Evolutionary conservation across 169 alveolate genomes (phyloP).

Genomic region (Plasmodium gonderi): DNA sequence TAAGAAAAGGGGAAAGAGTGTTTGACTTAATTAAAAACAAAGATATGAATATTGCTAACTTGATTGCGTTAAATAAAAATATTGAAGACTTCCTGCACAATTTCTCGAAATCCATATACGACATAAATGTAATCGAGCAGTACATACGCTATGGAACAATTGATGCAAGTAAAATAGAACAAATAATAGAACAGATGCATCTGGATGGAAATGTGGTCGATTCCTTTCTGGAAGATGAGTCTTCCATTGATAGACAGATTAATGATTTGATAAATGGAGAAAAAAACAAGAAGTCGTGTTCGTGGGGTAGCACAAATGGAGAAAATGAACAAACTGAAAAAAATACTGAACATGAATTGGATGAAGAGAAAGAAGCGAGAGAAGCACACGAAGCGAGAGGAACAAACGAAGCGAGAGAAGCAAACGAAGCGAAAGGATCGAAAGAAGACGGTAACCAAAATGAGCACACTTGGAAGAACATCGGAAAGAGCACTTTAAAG

Average conservation of each 20-base stretch:
- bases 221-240: slow-evolving; percentile 43
- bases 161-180: neutral
- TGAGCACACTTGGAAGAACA: neutral
- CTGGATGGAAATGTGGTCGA: slow-evolving; percentile 2
- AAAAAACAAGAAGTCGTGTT: neutral
- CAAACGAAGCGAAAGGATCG: neutral
- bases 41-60: slow-evolving; percentile 37
- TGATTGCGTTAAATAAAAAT: slow-evolving; percentile 31
- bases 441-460: neutral
- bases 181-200: slow-evolving; percentile 16
- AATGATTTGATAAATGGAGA: slow-evolving; percentile 23
- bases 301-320: neutral
- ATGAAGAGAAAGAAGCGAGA: neutral
- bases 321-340: neutral
- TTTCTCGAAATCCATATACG: slow-evolving; percentile 54
- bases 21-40: slow-evolving; percentile 51
- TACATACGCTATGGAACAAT: slow-evolving; percentile 32
- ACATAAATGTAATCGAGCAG: slow-evolving; percentile 43
- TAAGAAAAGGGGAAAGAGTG: slow-evolving; percentile 33
- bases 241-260: slow-evolving; percentile 25
- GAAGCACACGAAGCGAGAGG: neutral
- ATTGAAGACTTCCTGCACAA: slow-evolving; percentile 31
- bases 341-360: neutral
- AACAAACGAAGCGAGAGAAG: neutral
- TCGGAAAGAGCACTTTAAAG: neutral